Evolutionary conservation across 352 stramenopile species (phyloP).

Genomic region (Phytophthora multivora): DNA sequence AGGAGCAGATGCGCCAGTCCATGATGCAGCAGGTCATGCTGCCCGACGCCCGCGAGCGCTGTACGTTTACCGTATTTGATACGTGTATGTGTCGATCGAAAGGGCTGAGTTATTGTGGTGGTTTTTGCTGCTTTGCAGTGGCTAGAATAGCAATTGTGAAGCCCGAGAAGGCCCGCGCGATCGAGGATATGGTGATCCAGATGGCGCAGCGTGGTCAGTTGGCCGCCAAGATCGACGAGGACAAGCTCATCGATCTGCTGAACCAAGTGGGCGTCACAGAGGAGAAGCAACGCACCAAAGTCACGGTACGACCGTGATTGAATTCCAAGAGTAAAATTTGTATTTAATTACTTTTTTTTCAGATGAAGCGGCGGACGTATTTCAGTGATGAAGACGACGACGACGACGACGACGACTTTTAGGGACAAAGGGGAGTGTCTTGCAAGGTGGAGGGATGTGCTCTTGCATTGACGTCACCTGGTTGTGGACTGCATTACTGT

Average conservation of each 20-base stretch:
- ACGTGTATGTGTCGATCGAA: background rate
- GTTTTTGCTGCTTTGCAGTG: constrained; percentile 40
- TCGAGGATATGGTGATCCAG: constrained; percentile 88
- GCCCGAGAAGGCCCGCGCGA: constrained; percentile 83
- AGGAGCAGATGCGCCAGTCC: constrained; percentile 83
- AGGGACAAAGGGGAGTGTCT: background rate
- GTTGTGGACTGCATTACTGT: too few relatives aligned
- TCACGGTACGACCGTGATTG: constrained; percentile 83
- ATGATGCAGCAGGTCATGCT: constrained; percentile 81
- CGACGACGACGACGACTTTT: constrained; percentile 75
- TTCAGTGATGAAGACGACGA: constrained; percentile 90
- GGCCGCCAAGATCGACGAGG: constrained; percentile 80
- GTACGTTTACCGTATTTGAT: constrained; percentile 44
- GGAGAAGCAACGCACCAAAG: constrained; percentile 88
- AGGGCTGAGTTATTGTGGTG: background rate
- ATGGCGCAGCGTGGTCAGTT: constrained; percentile 88
- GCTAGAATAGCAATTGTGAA: constrained; percentile 90
- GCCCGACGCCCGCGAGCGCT: constrained; percentile 75
- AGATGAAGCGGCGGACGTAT: constrained; percentile 90
- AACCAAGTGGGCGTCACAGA: constrained; percentile 78
- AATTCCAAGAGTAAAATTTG: too few relatives aligned
- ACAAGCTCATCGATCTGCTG: constrained; percentile 85
- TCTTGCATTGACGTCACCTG: too few relatives aligned
- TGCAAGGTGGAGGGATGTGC: too few relatives aligned
- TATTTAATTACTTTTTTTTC: constrained; percentile 4